phyloP scores from a whole-genome alignment of 371 early-diverging fungal species.

The Funneliformis caledonium region DNA sequence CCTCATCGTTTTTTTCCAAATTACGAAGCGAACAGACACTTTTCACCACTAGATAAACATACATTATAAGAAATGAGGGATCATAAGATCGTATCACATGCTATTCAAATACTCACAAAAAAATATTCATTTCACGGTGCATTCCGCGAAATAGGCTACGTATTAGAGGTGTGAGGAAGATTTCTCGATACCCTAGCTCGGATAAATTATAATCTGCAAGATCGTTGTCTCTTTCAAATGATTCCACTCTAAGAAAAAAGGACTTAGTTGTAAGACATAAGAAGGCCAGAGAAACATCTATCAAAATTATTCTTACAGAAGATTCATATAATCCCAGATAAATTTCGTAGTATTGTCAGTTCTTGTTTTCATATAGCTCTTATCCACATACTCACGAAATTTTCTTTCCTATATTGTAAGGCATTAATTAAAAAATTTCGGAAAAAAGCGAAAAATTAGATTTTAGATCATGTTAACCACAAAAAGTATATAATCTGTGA shows the following conservation, averaged over 20 bases:
- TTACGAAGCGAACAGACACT: neutral
- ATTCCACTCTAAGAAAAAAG: conserved; percentile 16
- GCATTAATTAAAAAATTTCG: neutral
- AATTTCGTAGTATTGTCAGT: conserved; percentile 10
- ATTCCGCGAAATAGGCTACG: neutral
- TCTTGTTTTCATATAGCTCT: neutral
- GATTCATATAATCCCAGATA: neutral
- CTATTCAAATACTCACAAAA: conserved; percentile 29
- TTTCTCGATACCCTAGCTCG: conserved; percentile 19
- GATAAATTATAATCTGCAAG: neutral
- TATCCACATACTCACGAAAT: neutral
- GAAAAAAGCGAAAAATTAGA: neutral
- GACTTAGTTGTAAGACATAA: neutral
- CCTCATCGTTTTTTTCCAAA: neutral
- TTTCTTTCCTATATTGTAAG: neutral
- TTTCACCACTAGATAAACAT: conserved; percentile 9
- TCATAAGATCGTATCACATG: conserved; percentile 7
- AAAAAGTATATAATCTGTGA: too few species aligned
- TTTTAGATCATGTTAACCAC: too few species aligned
- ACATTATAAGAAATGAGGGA: neutral
- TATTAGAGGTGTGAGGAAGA: neutral
- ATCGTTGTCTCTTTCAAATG: conserved; percentile 29
- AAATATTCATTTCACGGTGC: neutral
- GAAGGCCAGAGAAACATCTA: neutral
- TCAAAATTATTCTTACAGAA: conserved; percentile 10